These are phyloP conservation scores for Kwoniella heveanensis DNA, from an alignment of 768 basidiomycete genomes.

Conservation along the genomic window DNA sequence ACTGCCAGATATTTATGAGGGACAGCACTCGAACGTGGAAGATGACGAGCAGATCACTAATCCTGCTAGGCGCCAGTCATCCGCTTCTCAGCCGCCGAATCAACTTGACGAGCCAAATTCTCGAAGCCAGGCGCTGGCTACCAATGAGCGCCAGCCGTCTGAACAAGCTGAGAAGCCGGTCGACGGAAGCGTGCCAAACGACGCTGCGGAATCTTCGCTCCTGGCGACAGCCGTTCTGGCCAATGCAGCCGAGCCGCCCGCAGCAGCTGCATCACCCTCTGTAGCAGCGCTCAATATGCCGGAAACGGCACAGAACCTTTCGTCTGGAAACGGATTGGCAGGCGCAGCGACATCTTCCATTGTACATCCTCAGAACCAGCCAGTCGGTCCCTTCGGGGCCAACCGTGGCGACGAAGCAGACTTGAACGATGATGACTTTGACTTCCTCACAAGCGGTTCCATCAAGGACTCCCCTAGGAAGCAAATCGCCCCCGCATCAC, in stretches of 20 bases:
- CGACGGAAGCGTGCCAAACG: too few species aligned
- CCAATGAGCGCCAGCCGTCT: too few species aligned
- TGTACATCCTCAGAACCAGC: too few species aligned
- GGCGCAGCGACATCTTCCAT: too few species aligned
- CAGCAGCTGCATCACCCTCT: neutral
- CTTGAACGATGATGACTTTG: constrained; percentile 2
- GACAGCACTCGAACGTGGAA: neutral
- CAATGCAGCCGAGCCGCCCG: neutral
- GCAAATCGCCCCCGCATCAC: neutral
- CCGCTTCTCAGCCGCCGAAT: too few species aligned
- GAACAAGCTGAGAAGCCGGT: too few species aligned
- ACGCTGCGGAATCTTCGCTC: neutral
- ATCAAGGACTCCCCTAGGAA: neutral
- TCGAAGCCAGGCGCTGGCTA: neutral
- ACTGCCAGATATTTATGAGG: neutral
- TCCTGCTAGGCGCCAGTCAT: too few species aligned
- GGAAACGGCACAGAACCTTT: too few species aligned
- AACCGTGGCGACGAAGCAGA: neutral
- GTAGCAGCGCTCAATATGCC: too few species aligned
- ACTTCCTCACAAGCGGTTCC: constrained; percentile 2
- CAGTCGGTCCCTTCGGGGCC: too few species aligned
- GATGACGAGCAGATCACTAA: too few species aligned
- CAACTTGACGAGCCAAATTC: neutral
- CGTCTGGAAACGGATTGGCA: too few species aligned
- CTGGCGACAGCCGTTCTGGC: neutral